Evolutionary conservation across 495 filamentous ascomycete genomes (phyloP).

Genomic region (Penicillium mononematosum): DNA sequence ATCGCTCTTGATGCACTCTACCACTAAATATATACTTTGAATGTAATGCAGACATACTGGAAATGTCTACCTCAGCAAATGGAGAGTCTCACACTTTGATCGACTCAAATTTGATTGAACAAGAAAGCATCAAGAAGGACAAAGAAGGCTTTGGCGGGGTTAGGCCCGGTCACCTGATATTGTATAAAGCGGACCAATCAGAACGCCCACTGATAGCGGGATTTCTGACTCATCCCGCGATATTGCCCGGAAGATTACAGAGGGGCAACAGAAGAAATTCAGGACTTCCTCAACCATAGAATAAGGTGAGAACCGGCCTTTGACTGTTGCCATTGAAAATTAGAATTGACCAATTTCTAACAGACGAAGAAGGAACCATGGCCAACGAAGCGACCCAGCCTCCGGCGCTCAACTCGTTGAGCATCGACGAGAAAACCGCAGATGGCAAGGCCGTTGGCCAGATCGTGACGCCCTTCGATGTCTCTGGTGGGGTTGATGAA

Average conservation of each 20-base stretch:
- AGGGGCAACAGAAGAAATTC: slow-evolving; percentile 22
- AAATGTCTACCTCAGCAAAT: neutral
- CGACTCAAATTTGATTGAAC: neutral
- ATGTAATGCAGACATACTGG: neutral
- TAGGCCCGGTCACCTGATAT: slow-evolving; percentile 13
- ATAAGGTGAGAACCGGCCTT: slow-evolving; percentile 7
- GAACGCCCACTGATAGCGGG: slow-evolving; percentile 16
- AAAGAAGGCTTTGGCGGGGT: slow-evolving; percentile 5
- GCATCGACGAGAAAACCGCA: slow-evolving; percentile 43
- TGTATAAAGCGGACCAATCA: slow-evolving; percentile 11
- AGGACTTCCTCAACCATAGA: slow-evolving; percentile 3
- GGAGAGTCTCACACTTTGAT: neutral
- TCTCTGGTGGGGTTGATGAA: slow-evolving; percentile 57
- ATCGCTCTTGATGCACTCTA: neutral
- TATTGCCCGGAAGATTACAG: slow-evolving; percentile 15
- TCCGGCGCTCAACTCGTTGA: slow-evolving; percentile 49
- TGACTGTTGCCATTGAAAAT: neutral
- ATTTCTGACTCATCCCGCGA: slow-evolving; percentile 25
- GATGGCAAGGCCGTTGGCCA: slow-evolving; percentile 45
- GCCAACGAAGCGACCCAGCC: slow-evolving; percentile 51
- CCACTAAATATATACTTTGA: neutral
- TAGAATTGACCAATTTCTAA: neutral
- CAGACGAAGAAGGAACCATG: slow-evolving; percentile 29
- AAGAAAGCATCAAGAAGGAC: neutral
- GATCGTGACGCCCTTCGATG: slow-evolving; percentile 58